Conservation (phyloP, 768 basidiomycete species). For the Agrocybe praecox region DNA sequence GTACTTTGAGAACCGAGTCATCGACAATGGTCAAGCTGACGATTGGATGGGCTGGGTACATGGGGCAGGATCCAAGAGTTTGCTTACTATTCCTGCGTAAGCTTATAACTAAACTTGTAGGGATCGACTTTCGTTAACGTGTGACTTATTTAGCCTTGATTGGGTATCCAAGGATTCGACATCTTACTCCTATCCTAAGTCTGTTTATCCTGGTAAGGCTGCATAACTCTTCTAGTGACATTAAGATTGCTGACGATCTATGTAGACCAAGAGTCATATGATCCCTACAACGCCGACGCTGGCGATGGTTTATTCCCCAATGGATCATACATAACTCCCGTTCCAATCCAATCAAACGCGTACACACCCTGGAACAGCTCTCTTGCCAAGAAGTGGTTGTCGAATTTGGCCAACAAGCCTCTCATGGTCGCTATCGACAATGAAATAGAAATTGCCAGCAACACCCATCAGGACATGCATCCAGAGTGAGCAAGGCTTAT, state of each 20-base stretch:
- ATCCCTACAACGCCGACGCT: conserved; percentile 51
- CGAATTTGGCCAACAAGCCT: conserved; percentile 48
- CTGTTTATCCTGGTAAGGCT: conserved; percentile 42
- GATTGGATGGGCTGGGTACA: conserved; percentile 52
- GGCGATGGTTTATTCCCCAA: conserved; percentile 53
- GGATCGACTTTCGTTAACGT: not conserved
- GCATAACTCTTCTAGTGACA: not conserved
- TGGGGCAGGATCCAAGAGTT: conserved; percentile 41
- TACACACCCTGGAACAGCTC: conserved; percentile 54
- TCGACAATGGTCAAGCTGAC: conserved; percentile 42
- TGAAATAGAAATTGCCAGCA: conserved; percentile 57
- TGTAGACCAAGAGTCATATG: conserved; percentile 43
- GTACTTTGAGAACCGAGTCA: conserved; percentile 57
- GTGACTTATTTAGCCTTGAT: conserved; percentile 38
- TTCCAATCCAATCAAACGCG: conserved; percentile 36
- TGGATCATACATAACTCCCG: conserved; percentile 44
- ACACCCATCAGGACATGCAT: conserved; percentile 61
- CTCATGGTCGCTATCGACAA: conserved; percentile 52
- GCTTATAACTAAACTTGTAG: too few species aligned
- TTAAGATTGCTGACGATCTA: not conserved
- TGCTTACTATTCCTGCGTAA: conserved; percentile 55
- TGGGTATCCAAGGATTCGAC: conserved; percentile 58
- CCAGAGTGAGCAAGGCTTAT: conserved; percentile 33
- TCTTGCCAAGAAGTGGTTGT: conserved; percentile 44
- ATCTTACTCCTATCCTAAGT: conserved; percentile 52